These are phyloP conservation scores for Prinsepia uniflora DNA, from an alignment of 306 rosid genomes.

Conservation along the genomic window DNA sequence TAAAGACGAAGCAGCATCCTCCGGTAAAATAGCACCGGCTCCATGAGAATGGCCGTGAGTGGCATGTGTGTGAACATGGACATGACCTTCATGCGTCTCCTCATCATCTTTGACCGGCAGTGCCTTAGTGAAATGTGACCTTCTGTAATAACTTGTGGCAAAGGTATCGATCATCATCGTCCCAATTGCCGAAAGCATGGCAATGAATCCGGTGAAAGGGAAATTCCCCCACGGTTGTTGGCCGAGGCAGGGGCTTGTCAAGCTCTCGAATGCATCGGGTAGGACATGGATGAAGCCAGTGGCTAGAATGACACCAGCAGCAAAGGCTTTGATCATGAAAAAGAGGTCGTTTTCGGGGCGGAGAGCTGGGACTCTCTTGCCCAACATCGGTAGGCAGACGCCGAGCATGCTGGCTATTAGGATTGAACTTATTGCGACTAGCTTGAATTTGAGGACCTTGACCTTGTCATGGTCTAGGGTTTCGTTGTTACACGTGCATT, in stretches of 20 bases:
- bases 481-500: conserved; percentile 26
- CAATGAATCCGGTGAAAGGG: conserved; percentile 59
- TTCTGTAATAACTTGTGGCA: conserved; percentile 42
- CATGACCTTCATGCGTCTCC: conserved; percentile 53
- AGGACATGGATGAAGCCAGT: conserved; percentile 65
- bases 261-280: conserved; percentile 53
- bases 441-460: conserved; percentile 43
- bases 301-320: conserved; percentile 67
- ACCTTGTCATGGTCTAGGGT: conserved; percentile 23
- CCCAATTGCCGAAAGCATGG: conserved; percentile 54
- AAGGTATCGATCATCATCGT: conserved; percentile 57
- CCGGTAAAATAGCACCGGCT: conserved; percentile 15
- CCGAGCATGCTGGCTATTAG: conserved; percentile 46
- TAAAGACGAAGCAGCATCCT: conserved; percentile 24
- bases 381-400: conserved; percentile 45
- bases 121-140: conserved; percentile 32
- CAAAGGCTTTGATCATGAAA: conserved; percentile 54
- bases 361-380: conserved; percentile 28
- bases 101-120: conserved; percentile 34
- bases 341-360: conserved; percentile 42
- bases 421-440: conserved; percentile 43
- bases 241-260: conserved; percentile 44
- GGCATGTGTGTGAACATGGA: conserved; percentile 91
- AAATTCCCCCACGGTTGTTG: conserved; percentile 54
- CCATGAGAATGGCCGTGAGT: conserved; percentile 97